Evolutionary conservation across 2,329 filamentous ascomycete species (phyloP).

Genomic region (Mariannaea sp.): DNA sequence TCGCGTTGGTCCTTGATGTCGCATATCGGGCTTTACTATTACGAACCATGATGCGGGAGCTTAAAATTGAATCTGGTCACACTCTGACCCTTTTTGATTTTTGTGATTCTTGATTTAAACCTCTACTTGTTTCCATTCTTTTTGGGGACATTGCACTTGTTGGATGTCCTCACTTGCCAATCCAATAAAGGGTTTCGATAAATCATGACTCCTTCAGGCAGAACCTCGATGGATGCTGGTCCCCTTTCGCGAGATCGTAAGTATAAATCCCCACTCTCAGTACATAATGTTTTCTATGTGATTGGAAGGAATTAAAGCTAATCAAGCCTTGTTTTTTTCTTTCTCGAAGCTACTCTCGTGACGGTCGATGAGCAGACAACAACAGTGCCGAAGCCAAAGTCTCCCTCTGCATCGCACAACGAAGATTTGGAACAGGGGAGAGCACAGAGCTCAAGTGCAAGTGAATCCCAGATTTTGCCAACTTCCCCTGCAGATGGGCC

Average conservation of each 20-base stretch:
- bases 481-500: not conserved
- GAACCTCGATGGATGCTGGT: not conserved
- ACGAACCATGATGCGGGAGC: no score
- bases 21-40: constrained; percentile 25
- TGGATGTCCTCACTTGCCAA: no score
- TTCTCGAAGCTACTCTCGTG: not conserved
- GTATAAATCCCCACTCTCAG: not conserved
- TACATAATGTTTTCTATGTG: not conserved
- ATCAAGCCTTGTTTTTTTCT: no score
- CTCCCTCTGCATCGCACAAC: not conserved
- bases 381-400: not conserved
- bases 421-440: constrained; percentile 2
- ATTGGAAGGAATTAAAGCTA: no score
- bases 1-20: not conserved
- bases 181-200: no score
- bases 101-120: not conserved
- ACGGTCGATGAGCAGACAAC: not conserved
- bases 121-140: not conserved
- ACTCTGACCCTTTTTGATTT: constrained; percentile 13
- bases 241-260: not conserved
- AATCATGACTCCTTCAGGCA: not conserved
- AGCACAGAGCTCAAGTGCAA: not conserved
- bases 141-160: not conserved
- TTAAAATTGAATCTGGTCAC: not conserved
- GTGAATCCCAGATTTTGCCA: not conserved